phyloP scores from a whole-genome alignment of 1,284 basidiomycete species.

The Peniophora sp. region DNA sequence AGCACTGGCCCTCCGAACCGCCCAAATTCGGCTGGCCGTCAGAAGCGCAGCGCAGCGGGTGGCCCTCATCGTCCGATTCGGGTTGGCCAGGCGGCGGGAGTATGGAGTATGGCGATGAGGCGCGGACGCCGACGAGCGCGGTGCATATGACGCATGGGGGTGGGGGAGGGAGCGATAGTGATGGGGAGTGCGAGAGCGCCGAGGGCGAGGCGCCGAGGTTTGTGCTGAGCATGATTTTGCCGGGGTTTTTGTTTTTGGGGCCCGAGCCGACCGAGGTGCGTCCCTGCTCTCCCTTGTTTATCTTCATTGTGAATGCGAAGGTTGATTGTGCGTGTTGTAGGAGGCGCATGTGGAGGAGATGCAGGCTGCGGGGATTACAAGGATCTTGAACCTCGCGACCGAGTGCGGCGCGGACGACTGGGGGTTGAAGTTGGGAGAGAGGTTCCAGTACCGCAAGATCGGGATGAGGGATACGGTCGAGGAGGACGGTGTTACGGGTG shows the following conservation, averaged over 20 bases:
- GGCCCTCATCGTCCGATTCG: constrained; percentile 19
- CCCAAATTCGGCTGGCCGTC: constrained; percentile 4
- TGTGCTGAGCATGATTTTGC: constrained; percentile 80
- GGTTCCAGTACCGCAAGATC: constrained; percentile 82
- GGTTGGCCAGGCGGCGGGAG: constrained; percentile 57
- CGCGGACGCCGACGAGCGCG: constrained; percentile 42
- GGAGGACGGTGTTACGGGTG: constrained; percentile 81
- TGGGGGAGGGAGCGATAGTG: constrained; percentile 44
- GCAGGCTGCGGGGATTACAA: constrained; percentile 68
- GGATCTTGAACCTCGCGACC: constrained; percentile 86
- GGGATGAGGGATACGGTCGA: constrained; percentile 95
- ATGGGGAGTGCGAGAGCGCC: no score
- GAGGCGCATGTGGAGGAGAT: constrained; percentile 72
- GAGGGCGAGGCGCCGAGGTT: constrained; percentile 38
- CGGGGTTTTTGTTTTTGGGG: constrained; percentile 85
- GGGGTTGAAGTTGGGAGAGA: constrained; percentile 53
- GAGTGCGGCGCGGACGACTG: constrained; percentile 81
- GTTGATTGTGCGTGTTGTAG: no score
- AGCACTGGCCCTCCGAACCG: constrained; percentile 8
- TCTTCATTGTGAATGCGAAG: no score
- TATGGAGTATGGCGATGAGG: constrained; percentile 47
- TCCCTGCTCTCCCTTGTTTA: no score
- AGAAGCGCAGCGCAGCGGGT: background rate
- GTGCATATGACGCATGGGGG: constrained; percentile 52
- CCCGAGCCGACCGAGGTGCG: constrained; percentile 64